phyloP scores from a whole-genome alignment of 176 grass and related monocot species.

The Eremochloa ophiuroides region DNA sequence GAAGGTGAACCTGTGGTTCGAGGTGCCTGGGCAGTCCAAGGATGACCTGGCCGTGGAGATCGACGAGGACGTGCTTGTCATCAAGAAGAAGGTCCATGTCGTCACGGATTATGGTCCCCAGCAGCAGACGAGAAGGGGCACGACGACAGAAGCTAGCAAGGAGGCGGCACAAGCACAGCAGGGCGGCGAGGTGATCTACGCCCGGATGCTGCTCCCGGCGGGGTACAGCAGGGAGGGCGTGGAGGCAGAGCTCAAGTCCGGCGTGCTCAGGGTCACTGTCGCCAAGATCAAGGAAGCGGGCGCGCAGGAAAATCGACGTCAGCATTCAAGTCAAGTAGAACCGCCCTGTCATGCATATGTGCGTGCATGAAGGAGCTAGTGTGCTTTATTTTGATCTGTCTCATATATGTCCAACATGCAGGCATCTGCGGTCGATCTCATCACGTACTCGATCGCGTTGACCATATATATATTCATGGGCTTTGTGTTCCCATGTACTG shows the following conservation, averaged over 20 bases:
- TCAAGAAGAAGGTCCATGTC: neutral
- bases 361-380: neutral
- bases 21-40: conserved; percentile 29
- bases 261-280: conserved; percentile 5
- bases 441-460: neutral
- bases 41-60: conserved; percentile 28
- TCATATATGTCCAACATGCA: neutral
- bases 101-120: too few species aligned
- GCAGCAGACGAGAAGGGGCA: neutral
- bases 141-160: neutral
- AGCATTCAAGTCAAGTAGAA: neutral
- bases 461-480: neutral
- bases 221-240: conserved; percentile 28
- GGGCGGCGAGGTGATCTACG: neutral
- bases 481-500: neutral
- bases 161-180: neutral
- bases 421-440: neutral
- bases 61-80: conserved; percentile 40
- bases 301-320: conserved; percentile 31
- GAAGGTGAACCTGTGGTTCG: conserved; percentile 3
- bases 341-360: too few species aligned
- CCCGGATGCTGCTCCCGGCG: conserved; percentile 26
- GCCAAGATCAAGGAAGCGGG: neutral
- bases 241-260: conserved; percentile 15
- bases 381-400: neutral